Evolutionary conservation across 2,329 filamentous ascomycete genomes (phyloP).

Genomic region (Capronia epimyces): DNA sequence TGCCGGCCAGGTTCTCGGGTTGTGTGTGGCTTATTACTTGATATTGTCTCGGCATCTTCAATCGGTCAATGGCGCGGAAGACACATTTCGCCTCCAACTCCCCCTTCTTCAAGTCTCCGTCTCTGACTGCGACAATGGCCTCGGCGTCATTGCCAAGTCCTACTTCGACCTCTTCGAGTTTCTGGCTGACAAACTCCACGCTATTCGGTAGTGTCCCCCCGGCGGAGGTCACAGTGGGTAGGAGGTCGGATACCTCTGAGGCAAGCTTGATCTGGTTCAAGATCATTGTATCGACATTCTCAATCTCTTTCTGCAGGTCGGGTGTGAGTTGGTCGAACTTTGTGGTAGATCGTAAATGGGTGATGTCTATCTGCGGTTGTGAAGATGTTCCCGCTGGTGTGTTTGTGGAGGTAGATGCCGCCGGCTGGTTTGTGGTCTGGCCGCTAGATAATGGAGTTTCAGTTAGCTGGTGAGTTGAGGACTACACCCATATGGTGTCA

Average conservation of each 20-base stretch:
- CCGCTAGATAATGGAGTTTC: conserved; percentile 1
- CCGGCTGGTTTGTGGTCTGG: conserved; percentile 10
- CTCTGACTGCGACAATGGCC: conserved; percentile 54
- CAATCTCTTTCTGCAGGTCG: conserved; percentile 71
- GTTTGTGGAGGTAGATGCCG: conserved; percentile 18
- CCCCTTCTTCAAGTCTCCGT: conserved; percentile 56
- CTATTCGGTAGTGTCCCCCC: conserved; percentile 61
- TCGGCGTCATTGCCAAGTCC: conserved; percentile 59
- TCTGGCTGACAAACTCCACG: conserved; percentile 58
- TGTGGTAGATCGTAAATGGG: conserved; percentile 75
- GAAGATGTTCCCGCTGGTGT: conserved; percentile 53
- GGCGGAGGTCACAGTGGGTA: conserved; percentile 58
- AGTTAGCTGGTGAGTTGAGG: no score
- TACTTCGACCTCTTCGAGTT: conserved; percentile 58
- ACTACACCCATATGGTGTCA: no score
- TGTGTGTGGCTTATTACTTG: conserved; percentile 42
- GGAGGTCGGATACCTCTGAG: conserved; percentile 68
- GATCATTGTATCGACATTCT: conserved; percentile 72
- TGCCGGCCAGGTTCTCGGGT: conserved; percentile 21
- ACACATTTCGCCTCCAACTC: conserved; percentile 64
- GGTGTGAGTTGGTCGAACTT: conserved; percentile 87
- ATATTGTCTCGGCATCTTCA: conserved; percentile 63
- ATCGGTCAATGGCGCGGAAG: conserved; percentile 68
- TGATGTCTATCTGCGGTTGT: conserved; percentile 71
- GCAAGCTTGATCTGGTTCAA: conserved; percentile 67